Base-by-base conservation (phyloP, 2,329 filamentous ascomycete genomes). In the Aspergillus ochraceus region DNA sequence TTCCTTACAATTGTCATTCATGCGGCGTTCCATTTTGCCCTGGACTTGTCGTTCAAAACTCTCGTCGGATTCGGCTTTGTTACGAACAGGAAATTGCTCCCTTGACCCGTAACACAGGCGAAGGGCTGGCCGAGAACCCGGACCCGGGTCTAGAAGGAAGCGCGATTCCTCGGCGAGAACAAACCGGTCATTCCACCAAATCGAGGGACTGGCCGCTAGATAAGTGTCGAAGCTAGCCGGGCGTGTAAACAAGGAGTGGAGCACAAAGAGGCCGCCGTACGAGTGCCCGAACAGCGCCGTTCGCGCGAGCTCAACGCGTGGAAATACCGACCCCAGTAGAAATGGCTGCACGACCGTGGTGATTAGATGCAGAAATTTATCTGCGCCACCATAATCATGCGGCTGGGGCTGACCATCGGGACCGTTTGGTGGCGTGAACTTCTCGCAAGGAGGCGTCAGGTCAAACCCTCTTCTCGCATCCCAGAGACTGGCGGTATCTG, bases 261-360 rank as follows among this genome's bases (percentile, higher is more conserved):
- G 71, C 0, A 75, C 70, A 51, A 83, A 83, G 0, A 84, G 69
- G 0, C 80, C 82, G 2, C 80, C 81, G 26, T 80, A 82, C 0
- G 81, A 83, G 58, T 84, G 81, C 0, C 81, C 81, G 46, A 77
- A 82, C 1, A 84, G 68, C 0, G 78, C 81, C 52, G 78, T 79
- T 24, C 74, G 74, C 1, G 70, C 66, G 17, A 76, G 71, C 0
- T 61, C 64, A 2, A 74, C 64, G n/a, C 67, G 69, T 1, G 65
- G 70, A 58, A 71, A 80, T 26, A 60, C 70, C 26, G 17, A 67
- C 47, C 42, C 68, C 52, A 8, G 74, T 59, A 60, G 30, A 36
- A 75, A 70, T 0, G 76, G 70, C 54, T 76, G 76, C 2, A 64
- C 49, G 2, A 81, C 70, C 2, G 74, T 70, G 1, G 71, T 69